Evolutionary conservation across 1,139 yeast species (phyloP).

Genomic region (Diutina mesorugosa): DNA sequence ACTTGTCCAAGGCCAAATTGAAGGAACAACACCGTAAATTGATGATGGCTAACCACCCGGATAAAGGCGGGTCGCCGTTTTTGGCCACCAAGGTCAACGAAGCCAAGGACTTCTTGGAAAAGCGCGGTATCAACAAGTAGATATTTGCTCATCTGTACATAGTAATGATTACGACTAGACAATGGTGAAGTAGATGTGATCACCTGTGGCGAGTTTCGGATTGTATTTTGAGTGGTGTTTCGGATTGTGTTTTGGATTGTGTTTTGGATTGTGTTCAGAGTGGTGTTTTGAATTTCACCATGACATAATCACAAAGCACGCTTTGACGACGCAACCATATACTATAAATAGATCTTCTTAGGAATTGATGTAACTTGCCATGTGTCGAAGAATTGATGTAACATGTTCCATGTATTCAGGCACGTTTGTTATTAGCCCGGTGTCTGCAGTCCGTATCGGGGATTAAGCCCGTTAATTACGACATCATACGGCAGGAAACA

Average conservation of each 20-base stretch:
- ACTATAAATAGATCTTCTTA: not conserved
- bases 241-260: too few species aligned
- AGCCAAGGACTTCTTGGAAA: constrained; percentile 88
- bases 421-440: not conserved
- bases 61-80: constrained; percentile 93
- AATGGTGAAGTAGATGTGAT: too few species aligned
- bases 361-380: not conserved
- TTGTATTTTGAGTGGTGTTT: too few species aligned
- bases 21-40: constrained; percentile 82
- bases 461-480: not conserved
- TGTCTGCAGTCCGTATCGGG: not conserved
- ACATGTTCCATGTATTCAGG: not conserved
- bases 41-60: constrained; percentile 94
- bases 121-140: constrained; percentile 48
- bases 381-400: not conserved
- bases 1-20: constrained; percentile 60
- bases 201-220: too few species aligned
- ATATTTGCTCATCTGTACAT: not conserved
- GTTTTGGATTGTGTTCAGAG: too few species aligned
- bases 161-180: not conserved
- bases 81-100: constrained; percentile 94
- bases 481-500: not conserved
- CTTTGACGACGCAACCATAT: not conserved
- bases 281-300: not conserved
- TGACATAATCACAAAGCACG: not conserved